phyloP scores from a whole-genome alignment of 331 rosid genomes.

The Quercus phellos region DNA sequence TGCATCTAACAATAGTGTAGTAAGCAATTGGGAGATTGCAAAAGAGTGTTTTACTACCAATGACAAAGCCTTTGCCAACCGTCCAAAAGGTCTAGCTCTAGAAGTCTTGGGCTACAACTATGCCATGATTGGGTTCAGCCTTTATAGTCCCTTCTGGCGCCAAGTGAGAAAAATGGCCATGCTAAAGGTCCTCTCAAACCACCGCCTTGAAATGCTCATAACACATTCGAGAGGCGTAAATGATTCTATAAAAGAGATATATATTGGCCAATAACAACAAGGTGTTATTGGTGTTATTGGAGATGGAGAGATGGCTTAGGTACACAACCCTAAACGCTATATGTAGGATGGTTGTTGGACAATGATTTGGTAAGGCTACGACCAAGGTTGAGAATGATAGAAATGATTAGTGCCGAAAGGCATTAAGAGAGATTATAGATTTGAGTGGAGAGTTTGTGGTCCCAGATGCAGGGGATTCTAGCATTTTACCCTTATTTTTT shows the following conservation, averaged over 20 bases:
- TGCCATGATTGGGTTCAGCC: constrained; percentile 12
- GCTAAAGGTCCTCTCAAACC: constrained; percentile 4
- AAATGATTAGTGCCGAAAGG: constrained; percentile 11
- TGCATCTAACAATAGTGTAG: constrained; percentile 19
- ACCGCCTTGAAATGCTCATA: neutral
- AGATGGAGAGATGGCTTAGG: constrained; percentile 30
- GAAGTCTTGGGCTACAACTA: constrained; percentile 19
- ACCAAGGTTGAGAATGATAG: neutral
- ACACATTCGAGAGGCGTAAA: constrained; percentile 10
- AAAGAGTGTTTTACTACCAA: constrained; percentile 39
- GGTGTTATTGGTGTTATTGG: neutral
- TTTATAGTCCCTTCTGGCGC: constrained; percentile 30
- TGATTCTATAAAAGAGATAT: neutral
- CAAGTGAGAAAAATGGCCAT: constrained; percentile 8
- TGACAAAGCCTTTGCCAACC: constrained; percentile 40
- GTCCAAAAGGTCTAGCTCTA: constrained; percentile 20
- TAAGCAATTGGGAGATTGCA: constrained; percentile 32
- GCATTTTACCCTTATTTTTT: no score
- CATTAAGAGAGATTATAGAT: constrained; percentile 16
- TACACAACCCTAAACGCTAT: neutral
- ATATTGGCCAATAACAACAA: neutral
- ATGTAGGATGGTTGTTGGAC: constrained; percentile 13
- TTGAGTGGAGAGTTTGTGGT: constrained; percentile 17
- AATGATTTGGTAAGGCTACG: neutral
- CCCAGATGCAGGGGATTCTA: constrained; percentile 38